Evolutionary conservation across 805 yeast species (phyloP), one percentile per base, ranked within the genome.

Genomic region (Spathaspora arborariae): DNA sequence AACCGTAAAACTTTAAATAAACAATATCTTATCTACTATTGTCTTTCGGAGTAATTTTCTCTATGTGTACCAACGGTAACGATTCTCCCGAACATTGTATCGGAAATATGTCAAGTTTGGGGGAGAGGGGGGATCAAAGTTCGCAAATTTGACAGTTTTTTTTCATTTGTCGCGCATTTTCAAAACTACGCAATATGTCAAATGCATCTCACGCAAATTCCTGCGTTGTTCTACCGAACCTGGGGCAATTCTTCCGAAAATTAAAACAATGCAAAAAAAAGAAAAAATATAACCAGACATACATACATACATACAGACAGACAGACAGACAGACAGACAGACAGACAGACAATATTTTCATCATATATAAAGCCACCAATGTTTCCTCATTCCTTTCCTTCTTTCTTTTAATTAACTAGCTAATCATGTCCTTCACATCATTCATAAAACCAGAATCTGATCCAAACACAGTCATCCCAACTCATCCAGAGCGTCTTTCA

Each of bases 401-500:
- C 18, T 13, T 30, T 30, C 35, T 19, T 35, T 21, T 35, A 34
- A 35, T 11, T 35, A 35, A 35, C 21, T 11, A 37, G 10, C 20
- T 37, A 19, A 19, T 16, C 26, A 37, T 33, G 38, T 34, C 47
- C 21, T 47, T 39, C 20, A 47, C 45, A n/a, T 47, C 50, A 24
- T 44, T 47, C 35, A 47, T 47, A 27, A 47, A 47, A 35, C 50
- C 50, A 44, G 50, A 47, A 30, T 15, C 47, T 5, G 50, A 47
- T 20, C 27, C 50, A 35, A 35, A 44, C 18, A 41, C 36, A 18
- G 21, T 15, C 8, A 41, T 47, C 22, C 50, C 50, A 2, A 27
- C 50, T 11, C 20, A 47, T 33, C 45, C 50, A 26, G 38, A 35
- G 21, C 45, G 38, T 15, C 53, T 68, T 46, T 42, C 58, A 20